A percentile compares a stretch with the other conserved stretches of the same genome.
Conservation (phyloP, 2,329 filamentous ascomycete species). For the Dactylellina cionopaga region DNA sequence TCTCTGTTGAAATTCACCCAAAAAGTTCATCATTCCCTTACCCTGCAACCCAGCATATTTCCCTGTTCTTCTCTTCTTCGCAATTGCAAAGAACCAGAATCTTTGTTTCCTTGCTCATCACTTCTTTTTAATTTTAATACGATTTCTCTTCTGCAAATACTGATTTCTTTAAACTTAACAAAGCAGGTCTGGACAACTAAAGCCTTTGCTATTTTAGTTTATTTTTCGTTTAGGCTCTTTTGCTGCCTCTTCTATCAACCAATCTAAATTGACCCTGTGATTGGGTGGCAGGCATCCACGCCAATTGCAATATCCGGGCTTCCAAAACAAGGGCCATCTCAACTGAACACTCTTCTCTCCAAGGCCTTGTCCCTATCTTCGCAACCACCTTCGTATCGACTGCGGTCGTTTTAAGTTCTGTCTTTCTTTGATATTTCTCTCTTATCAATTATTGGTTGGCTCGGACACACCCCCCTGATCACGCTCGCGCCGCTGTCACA, state of each 20-base stretch:
- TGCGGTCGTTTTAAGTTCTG: conserved; percentile 32
- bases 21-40: conserved; percentile 19
- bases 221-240: conserved; percentile 35
- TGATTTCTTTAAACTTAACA: conserved; percentile 30
- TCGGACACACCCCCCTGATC: conserved; percentile 45
- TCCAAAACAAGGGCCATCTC: conserved; percentile 40
- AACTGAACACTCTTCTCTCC: conserved; percentile 31
- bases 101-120: conserved; percentile 8
- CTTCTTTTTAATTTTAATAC: conserved; percentile 27
- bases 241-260: conserved; percentile 33
- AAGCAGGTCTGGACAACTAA: conserved; percentile 40
- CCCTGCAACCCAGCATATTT: conserved; percentile 17
- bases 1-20: conserved; percentile 21
- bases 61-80: conserved; percentile 21
- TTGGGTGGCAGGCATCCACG: conserved; percentile 53
- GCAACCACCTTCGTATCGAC: conserved; percentile 17
- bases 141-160: conserved; percentile 23
- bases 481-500: conserved; percentile 52
- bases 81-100: conserved; percentile 18
- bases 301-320: conserved; percentile 43
- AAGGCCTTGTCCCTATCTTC: conserved; percentile 36
- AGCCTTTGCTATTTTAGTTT: conserved; percentile 13
- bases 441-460: conserved; percentile 52
- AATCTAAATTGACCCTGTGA: conserved; percentile 35
- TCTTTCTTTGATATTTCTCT: conserved; percentile 37